phyloP scores from a whole-genome alignment of 805 yeast species.

The Sugiyamaella americana region DNA sequence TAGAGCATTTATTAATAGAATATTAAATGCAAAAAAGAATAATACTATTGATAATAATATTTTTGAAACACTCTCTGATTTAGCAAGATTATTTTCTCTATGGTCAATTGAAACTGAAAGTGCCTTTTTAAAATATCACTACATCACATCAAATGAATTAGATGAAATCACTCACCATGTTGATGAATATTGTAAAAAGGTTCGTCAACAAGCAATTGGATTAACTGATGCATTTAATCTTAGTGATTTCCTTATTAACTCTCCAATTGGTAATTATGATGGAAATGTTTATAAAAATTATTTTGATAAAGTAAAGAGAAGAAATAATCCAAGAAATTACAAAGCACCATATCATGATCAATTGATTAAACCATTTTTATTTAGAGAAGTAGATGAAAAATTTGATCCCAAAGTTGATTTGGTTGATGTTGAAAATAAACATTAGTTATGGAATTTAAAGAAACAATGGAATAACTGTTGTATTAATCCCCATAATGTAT shows the following conservation, averaged over 20 bases:
- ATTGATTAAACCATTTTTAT: slow-evolving; percentile 32
- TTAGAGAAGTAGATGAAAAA: not conserved
- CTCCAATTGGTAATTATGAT: slow-evolving; percentile 73
- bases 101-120: slow-evolving; percentile 64
- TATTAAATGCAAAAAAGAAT: not conserved
- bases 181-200: slow-evolving; percentile 40
- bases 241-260: slow-evolving; percentile 73
- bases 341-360: slow-evolving; percentile 55
- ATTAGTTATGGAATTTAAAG: too few relatives aligned
- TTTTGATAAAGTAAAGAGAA: slow-evolving; percentile 53
- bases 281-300: slow-evolving; percentile 83
- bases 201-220: slow-evolving; percentile 67
- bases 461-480: too few relatives aligned
- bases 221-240: slow-evolving; percentile 80
- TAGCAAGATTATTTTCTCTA: slow-evolving; percentile 59
- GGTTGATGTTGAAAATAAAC: too few relatives aligned
- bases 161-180: slow-evolving; percentile 39
- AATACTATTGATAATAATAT: not conserved
- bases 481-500: too few relatives aligned
- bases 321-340: slow-evolving; percentile 35
- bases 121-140: slow-evolving; percentile 63
- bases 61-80: slow-evolving; percentile 15
- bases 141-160: slow-evolving; percentile 46
- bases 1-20: slow-evolving; percentile 32
- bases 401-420: too few relatives aligned